A percentile compares a stretch with the other conserved stretches of the same genome.
Conservation (phyloP, 2,329 filamentous ascomycete species). For the Dryadomyces quercivorus region DNA sequence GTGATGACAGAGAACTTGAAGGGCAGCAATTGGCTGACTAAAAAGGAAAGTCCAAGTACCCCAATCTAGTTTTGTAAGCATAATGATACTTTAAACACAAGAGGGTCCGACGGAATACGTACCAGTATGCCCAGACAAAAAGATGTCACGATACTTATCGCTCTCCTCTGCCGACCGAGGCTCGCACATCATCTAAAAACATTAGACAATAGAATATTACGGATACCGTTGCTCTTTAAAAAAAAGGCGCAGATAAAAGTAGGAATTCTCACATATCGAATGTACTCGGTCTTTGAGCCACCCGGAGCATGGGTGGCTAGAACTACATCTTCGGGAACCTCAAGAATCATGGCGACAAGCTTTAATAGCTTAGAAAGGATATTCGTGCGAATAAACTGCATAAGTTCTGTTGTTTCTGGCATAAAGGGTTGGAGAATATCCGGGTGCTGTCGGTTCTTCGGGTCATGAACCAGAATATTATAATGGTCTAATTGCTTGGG, state of each 20-base stretch:
- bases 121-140: conserved; percentile 24
- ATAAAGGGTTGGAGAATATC: not conserved
- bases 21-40: conserved; percentile 34
- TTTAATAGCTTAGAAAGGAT: not conserved
- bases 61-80: conserved; percentile 17
- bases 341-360: not conserved
- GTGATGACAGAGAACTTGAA: conserved; percentile 27
- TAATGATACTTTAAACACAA: too few relatives aligned
- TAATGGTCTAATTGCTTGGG: conserved; percentile 3
- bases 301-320: not conserved
- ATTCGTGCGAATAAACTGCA: not conserved
- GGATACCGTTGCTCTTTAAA: too few relatives aligned
- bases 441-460: conserved; percentile 1
- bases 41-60: conserved; percentile 37
- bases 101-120: too few relatives aligned
- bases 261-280: not conserved
- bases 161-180: conserved; percentile 20
- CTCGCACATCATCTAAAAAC: conserved; percentile 37
- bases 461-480: conserved; percentile 2
- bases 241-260: too few relatives aligned
- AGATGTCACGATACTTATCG: conserved; percentile 16
- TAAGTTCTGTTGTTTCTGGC: not conserved
- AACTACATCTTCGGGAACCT: not conserved
- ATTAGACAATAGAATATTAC: not conserved
- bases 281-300: conserved; percentile 1